Evolutionary conservation across 495 filamentous ascomycete species (phyloP).

Genomic region (Penicillium daleae): DNA sequence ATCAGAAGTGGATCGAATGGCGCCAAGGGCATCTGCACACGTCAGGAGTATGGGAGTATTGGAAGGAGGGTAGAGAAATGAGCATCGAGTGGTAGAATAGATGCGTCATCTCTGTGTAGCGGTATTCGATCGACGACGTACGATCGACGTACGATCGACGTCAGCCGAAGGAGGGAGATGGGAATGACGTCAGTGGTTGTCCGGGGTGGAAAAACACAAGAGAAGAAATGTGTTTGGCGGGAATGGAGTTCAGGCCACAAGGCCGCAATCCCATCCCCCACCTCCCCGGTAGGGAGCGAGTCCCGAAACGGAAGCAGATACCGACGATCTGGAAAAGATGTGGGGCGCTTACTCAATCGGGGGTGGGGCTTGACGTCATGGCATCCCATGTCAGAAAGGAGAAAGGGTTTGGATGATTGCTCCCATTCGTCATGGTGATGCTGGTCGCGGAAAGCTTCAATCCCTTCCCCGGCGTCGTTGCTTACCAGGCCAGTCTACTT

Average conservation of each 20-base stretch:
- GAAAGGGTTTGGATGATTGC: conserved; percentile 3
- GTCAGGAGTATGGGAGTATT: conserved; percentile 16
- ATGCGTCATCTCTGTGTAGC: conserved; percentile 23
- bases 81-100: conserved; percentile 7
- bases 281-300: conserved; percentile 2
- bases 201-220: neutral
- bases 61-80: conserved; percentile 12
- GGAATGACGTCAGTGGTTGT: conserved; percentile 26
- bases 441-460: conserved; percentile 26
- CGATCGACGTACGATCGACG: conserved; percentile 27
- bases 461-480: conserved; percentile 47
- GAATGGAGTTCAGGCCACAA: conserved; percentile 21
- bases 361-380: conserved; percentile 24
- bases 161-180: conserved; percentile 18
- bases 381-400: neutral
- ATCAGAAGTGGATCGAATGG: conserved; percentile 11
- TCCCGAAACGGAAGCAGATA: conserved; percentile 21
- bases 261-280: conserved; percentile 14
- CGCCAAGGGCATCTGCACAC: conserved; percentile 25
- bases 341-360: conserved; percentile 18
- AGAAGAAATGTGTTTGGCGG: neutral
- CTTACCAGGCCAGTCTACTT: conserved; percentile 80
- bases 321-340: conserved; percentile 22
- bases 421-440: conserved; percentile 32
- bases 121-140: conserved; percentile 28